Conservation (phyloP, 2,329 filamentous ascomycete species). For the Torrubiellomyces zombiae region DNA sequence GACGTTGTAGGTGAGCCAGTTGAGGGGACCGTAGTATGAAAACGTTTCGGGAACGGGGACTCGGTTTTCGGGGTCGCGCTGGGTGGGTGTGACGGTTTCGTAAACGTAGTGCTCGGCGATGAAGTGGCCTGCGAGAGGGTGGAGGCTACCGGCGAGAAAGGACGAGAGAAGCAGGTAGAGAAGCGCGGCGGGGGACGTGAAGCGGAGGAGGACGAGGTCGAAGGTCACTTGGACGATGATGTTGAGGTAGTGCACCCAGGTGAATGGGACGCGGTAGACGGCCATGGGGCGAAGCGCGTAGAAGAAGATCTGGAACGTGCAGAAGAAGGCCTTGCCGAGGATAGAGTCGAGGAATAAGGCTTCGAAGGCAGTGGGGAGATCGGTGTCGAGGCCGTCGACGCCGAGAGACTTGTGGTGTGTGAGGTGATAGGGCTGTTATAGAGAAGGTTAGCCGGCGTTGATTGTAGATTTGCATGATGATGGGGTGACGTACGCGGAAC, state of each 20-base stretch:
- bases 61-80: conserved; percentile 38
- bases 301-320: conserved; percentile 98
- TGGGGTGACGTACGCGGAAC: conserved; percentile 51
- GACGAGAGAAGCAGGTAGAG: conserved; percentile 77
- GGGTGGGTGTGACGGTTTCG: conserved; percentile 39
- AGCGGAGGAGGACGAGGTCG: conserved; percentile 50
- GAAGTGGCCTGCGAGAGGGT: conserved; percentile 93
- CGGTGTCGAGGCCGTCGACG: conserved; percentile 88
- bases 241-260: conserved; percentile 70
- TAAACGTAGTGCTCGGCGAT: conserved; percentile 95
- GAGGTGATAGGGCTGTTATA: conserved; percentile 69
- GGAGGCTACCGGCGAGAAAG: conserved; percentile 84
- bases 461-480: neutral
- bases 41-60: conserved; percentile 80
- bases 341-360: conserved; percentile 88
- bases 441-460: neutral
- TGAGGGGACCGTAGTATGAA: conserved; percentile 88
- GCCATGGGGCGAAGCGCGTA: conserved; percentile 94
- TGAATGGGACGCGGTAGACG: conserved; percentile 79
- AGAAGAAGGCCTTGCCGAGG: conserved; percentile 95
- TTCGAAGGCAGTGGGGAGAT: conserved; percentile 83
- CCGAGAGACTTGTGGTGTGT: conserved; percentile 98
- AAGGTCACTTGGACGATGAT: conserved; percentile 61
- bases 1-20: conserved; percentile 90
- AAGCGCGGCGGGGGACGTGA: conserved; percentile 46